phyloP scores from a whole-genome alignment of 768 basidiomycete genomes.

The Suillus luteus region DNA sequence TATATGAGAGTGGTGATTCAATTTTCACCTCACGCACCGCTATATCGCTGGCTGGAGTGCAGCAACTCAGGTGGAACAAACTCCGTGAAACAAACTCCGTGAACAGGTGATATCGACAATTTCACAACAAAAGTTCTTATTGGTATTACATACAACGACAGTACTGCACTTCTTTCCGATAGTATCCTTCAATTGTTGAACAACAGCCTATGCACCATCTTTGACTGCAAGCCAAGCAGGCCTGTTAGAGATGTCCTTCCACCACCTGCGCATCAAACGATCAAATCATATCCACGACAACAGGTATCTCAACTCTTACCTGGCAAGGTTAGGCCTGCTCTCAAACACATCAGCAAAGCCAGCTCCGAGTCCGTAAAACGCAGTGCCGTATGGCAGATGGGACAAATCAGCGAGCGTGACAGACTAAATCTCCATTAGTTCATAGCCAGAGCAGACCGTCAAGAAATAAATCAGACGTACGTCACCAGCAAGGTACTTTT shows the following conservation, averaged over 20 bases:
- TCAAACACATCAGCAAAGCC: conserved; percentile 34
- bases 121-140: neutral
- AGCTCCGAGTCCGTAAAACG: conserved; percentile 19
- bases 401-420: conserved; percentile 61
- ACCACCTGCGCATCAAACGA: conserved; percentile 45
- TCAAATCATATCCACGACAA: neutral
- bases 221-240: conserved; percentile 50
- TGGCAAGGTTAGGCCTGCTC: conserved; percentile 44
- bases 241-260: conserved; percentile 47
- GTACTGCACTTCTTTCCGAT: neutral
- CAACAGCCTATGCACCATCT: conserved; percentile 27
- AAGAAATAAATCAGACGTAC: conserved; percentile 34
- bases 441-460: too few relatives aligned
- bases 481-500: conserved; percentile 58
- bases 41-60: too few relatives aligned
- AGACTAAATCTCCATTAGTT: conserved; percentile 24
- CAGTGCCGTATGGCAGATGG: conserved; percentile 51
- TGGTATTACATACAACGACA: neutral
- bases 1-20: too few relatives aligned
- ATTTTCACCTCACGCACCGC: too few relatives aligned
- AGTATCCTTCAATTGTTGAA: neutral
- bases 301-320: conserved; percentile 30
- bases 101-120: too few relatives aligned
- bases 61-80: too few relatives aligned
- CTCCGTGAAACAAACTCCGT: too few relatives aligned